Conservation (phyloP, 768 basidiomycete genomes). For the Lactarius vividus region DNA sequence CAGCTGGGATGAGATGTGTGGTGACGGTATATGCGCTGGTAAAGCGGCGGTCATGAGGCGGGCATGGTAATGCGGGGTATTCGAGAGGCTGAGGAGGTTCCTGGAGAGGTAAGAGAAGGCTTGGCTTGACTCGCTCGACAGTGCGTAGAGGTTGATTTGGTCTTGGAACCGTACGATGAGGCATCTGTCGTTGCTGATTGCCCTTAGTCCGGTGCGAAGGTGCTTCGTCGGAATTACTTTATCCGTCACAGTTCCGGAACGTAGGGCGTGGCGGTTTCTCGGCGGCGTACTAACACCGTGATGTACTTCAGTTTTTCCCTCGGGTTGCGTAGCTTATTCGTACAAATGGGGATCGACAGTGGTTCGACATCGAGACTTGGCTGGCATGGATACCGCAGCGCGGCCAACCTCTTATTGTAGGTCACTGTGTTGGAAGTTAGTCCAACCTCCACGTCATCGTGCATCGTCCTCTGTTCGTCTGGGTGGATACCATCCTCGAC, state of each 20-base stretch:
- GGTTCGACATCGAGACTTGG: not conserved
- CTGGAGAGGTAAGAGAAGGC: slow-evolving; percentile 3
- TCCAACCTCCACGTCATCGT: no score
- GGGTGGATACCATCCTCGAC: not conserved
- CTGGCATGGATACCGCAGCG: not conserved
- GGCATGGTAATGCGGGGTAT: slow-evolving; percentile 37
- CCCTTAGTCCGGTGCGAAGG: not conserved
- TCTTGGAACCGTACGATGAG: slow-evolving; percentile 8
- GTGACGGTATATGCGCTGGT: slow-evolving; percentile 39
- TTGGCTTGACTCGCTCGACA: not conserved
- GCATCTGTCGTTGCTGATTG: not conserved
- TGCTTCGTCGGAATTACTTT: not conserved
- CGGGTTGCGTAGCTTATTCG: no score
- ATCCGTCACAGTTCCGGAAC: not conserved
- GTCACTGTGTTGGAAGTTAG: no score
- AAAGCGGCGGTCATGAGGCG: slow-evolving; percentile 29
- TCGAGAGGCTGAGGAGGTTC: slow-evolving; percentile 35
- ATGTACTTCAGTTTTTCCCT: no score
- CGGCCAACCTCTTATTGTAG: not conserved
- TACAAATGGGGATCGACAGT: no score
- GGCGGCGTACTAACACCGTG: no score
- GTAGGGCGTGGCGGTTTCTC: no score
- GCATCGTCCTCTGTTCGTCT: not conserved
- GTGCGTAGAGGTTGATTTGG: not conserved
- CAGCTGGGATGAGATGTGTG: slow-evolving; percentile 56